These are phyloP conservation scores for Peronosclerospora sorghi DNA, from an alignment of 352 stramenopile species.

Conservation along the genomic window DNA sequence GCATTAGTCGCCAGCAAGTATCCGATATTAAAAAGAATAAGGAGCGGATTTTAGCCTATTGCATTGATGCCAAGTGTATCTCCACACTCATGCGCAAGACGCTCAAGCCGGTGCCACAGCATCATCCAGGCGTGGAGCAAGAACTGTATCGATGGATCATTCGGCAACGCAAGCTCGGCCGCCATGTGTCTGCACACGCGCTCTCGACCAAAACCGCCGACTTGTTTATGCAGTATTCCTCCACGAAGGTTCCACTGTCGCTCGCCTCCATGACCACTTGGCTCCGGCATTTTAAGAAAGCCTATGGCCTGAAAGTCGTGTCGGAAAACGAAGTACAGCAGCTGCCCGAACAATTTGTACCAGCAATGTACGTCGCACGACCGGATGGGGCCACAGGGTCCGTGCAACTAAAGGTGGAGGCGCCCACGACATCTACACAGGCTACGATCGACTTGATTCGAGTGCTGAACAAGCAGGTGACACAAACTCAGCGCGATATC, in stretches of 20 bases:
- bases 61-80: slow-evolving; percentile 61
- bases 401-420: too few species aligned
- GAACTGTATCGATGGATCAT: slow-evolving; percentile 80
- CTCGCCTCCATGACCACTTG: slow-evolving; percentile 41
- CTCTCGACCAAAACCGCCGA: slow-evolving; percentile 44
- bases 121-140: slow-evolving; percentile 68
- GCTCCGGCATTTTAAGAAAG: slow-evolving; percentile 59
- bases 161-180: slow-evolving; percentile 41
- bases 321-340: slow-evolving; percentile 37
- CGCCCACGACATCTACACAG: slow-evolving; percentile 13
- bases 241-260: slow-evolving; percentile 24
- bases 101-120: slow-evolving; percentile 49
- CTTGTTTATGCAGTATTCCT: slow-evolving; percentile 60
- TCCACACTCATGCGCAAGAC: slow-evolving; percentile 67
- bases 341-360: slow-evolving; percentile 41
- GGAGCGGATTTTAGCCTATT: slow-evolving; percentile 66
- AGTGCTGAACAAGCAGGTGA: slow-evolving; percentile 33
- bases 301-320: slow-evolving; percentile 46
- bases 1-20: slow-evolving; percentile 72
- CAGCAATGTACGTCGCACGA: slow-evolving; percentile 43
- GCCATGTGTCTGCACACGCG: slow-evolving; percentile 35
- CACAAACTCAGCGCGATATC: slow-evolving; percentile 42
- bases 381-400: background rate
- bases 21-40: slow-evolving; percentile 84
- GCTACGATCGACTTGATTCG: slow-evolving; percentile 22